Evolutionary conservation across 257 asterid species (phyloP), one percentile per base, ranked within the genome.

Genomic region (Prunella vulgaris): DNA sequence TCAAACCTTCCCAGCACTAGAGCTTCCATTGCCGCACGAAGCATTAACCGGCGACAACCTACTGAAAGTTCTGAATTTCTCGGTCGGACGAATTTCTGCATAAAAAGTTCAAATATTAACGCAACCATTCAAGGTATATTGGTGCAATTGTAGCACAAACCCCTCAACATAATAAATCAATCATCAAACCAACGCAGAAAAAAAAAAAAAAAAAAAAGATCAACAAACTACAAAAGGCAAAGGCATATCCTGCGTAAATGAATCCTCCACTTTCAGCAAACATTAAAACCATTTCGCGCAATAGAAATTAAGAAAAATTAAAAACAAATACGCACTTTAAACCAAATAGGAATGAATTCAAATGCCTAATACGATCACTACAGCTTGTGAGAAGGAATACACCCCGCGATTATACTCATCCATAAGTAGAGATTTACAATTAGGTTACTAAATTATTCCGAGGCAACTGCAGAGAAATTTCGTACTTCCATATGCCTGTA

Each of bases 51-150:
- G 22, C 24, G 67, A 35, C 35, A 60, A 35, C 44, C 74, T 73
- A 52, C 75, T 60, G 58, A 20, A 70, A 72, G 77, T 58, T 58
- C 52, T 77, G 60, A 69, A 67, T 60, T 77, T 78, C 42, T 49
- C 78, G 66, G 15, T 60, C 69, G 62, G 76, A 40, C 15, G 69
- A 68, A 67, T 40, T 77, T 81, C 96, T 90, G 95, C 75, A 70
- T 30, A 75, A n/a, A 10, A 51, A 72, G 57, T 54, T 44, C 59
- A 74, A 66, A 59, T 38, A 25, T 25, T 5, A 6, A 25, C 18
- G n/a, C 24, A 1, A 64, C 8, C 53, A 49, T 14, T 25, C 69
- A 25, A 73, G 40, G 49, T 6, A 52, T 71, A 46, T 17, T 30
- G 18, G 30, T 49, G 33, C 44, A 52, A 52, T 17, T 30, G 14